Percentiles rank a stretch among this genome's conserved stretches.
Evolutionary conservation across 768 basidiomycete genomes (phyloP).

Genomic region (Naganishia onofrii): DNA sequence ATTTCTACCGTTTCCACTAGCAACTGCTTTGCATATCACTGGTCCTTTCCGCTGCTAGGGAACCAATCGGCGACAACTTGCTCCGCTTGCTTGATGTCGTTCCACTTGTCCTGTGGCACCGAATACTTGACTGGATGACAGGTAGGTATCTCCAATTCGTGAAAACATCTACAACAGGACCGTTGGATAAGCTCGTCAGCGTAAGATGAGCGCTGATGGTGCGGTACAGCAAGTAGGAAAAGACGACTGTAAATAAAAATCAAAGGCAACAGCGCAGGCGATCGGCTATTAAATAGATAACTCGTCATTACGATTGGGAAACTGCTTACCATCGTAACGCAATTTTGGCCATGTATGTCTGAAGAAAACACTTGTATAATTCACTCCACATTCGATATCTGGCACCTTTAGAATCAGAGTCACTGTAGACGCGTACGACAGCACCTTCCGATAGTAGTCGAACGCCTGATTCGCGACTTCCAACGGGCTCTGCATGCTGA

Average conservation of each 20-base stretch:
- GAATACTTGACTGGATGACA: not conserved
- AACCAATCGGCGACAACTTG: slow-evolving; percentile 1
- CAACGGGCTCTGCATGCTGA: not conserved
- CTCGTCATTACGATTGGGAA: not conserved
- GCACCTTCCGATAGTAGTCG: not conserved
- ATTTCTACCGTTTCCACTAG: not conserved
- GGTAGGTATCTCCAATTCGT: not conserved
- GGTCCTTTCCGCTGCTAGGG: not conserved
- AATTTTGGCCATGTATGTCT: not conserved
- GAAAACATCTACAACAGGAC: not conserved
- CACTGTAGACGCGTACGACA: not conserved
- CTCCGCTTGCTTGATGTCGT: not conserved
- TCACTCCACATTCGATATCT: not conserved
- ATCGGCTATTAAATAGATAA: not conserved
- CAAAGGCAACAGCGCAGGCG: not conserved
- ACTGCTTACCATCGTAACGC: not conserved
- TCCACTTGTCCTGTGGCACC: not conserved
- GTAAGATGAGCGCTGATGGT: not conserved
- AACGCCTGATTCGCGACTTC: not conserved
- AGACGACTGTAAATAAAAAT: not conserved
- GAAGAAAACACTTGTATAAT: not conserved
- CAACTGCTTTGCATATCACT: not conserved
- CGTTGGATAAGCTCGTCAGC: not conserved
- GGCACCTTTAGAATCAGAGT: not conserved
- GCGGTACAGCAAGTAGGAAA: not conserved